A percentile compares a stretch with the other conserved stretches of the same genome.
phyloP scores from a whole-genome alignment of 106 monocot genomes.

The Apostasia shenzhenica region DNA sequence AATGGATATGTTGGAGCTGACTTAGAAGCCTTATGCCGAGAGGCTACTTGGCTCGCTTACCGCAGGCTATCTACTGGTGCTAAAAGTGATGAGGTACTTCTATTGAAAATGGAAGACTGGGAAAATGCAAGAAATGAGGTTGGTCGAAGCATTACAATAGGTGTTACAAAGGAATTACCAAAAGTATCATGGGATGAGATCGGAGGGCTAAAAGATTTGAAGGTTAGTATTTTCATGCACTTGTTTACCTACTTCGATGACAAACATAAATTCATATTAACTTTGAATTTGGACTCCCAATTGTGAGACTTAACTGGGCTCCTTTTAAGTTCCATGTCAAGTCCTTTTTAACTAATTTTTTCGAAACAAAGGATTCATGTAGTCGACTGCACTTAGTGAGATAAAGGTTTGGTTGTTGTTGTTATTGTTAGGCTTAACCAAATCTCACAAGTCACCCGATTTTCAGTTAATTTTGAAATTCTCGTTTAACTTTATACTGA shows the following conservation, averaged over 20 bases:
- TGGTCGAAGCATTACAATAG: slow-evolving; percentile 78
- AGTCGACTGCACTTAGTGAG: no score
- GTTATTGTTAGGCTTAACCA: no score
- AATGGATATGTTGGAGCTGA: slow-evolving; percentile 98
- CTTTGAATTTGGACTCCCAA: no score
- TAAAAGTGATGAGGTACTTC: slow-evolving; percentile 11
- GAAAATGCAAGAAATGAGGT: slow-evolving; percentile 59
- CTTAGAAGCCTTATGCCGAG: slow-evolving; percentile 69
- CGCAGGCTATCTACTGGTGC: slow-evolving; percentile 27
- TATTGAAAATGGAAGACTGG: slow-evolving; percentile 66
- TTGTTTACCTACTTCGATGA: background rate
- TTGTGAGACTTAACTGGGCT: no score
- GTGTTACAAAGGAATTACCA: slow-evolving; percentile 66
- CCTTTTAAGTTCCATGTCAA: no score
- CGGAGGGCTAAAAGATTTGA: slow-evolving; percentile 83
- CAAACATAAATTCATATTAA: no score
- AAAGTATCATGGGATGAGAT: slow-evolving; percentile 93
- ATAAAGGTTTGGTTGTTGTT: no score
- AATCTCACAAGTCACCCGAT: no score
- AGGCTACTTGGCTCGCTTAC: slow-evolving; percentile 58
- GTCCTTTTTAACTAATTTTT: no score
- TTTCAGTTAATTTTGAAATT: no score
- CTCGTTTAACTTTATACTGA: no score
- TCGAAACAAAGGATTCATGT: no score
- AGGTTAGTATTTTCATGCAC: slow-evolving; percentile 33